Percentiles rank a stretch among this genome's conserved stretches.
These are phyloP conservation scores for Calocera viscosa DNA, from an alignment of 768 basidiomycete genomes.

Conservation along the genomic window DNA sequence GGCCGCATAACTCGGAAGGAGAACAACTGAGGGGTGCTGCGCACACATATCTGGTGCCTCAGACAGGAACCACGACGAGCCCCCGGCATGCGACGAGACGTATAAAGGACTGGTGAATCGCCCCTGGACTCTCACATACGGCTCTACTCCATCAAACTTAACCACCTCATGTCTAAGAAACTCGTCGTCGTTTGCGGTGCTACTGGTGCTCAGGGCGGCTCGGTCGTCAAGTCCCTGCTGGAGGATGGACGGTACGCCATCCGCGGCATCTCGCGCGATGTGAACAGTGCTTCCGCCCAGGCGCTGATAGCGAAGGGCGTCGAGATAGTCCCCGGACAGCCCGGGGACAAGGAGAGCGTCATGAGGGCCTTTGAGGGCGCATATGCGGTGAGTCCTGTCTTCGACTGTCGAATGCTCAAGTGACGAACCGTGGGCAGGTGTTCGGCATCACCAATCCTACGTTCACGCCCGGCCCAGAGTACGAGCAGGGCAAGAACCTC, in stretches of 20 bases:
- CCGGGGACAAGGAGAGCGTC: neutral
- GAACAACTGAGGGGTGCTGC: no score
- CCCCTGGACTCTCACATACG: no score
- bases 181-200: slow-evolving; percentile 19
- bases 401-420: neutral
- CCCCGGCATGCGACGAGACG: no score
- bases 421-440: neutral
- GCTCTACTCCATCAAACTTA: no score
- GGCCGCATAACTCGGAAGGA: no score
- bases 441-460: neutral
- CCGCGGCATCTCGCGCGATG: slow-evolving; percentile 20
- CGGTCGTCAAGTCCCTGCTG: slow-evolving; percentile 16
- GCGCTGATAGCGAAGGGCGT: neutral
- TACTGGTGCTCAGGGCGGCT: slow-evolving; percentile 21
- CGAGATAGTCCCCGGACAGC: neutral
- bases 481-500: slow-evolving; percentile 20
- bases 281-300: slow-evolving; percentile 11
- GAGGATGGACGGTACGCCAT: slow-evolving; percentile 17
- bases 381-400: neutral
- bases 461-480: neutral
- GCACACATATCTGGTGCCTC: no score
- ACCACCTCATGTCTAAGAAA: neutral
- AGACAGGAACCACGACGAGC: no score
- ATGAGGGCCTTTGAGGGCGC: neutral
- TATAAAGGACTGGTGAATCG: no score